Percentiles rank a stretch among this genome's conserved stretches.
Conservation (phyloP, 768 basidiomycete genomes). For the Candolleomyces aberdarensis region DNA sequence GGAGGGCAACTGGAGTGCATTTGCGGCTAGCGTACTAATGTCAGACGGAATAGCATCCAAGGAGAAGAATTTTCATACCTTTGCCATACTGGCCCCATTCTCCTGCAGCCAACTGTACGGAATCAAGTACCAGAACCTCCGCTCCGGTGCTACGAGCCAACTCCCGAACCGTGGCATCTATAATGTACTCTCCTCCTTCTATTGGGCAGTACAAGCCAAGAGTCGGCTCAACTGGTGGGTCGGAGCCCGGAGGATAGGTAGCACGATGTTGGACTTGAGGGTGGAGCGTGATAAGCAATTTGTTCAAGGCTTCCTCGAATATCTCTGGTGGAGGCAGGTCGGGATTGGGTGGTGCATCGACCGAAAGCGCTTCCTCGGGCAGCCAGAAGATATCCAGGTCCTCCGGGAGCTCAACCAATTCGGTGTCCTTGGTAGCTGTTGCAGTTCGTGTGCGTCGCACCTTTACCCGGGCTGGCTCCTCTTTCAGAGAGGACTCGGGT, state of each 20-base stretch:
- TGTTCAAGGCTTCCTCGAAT: constrained; percentile 72
- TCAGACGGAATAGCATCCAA: neutral
- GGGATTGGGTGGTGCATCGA: constrained; percentile 15
- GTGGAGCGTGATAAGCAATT: constrained; percentile 73
- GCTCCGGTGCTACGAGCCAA: constrained; percentile 69
- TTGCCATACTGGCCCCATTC: constrained; percentile 83
- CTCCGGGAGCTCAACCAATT: constrained; percentile 49
- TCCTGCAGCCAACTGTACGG: constrained; percentile 83
- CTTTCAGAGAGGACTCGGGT: constrained; percentile 20
- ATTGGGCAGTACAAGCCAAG: constrained; percentile 87
- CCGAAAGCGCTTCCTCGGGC: constrained; percentile 37
- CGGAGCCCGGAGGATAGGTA: constrained; percentile 50
- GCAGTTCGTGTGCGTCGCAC: constrained; percentile 32
- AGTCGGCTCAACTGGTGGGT: constrained; percentile 69
- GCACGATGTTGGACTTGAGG: constrained; percentile 80
- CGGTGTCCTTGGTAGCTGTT: constrained; percentile 32
- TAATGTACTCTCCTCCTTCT: constrained; percentile 77
- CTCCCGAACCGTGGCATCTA: constrained; percentile 77
- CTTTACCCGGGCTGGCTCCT: constrained; percentile 46
- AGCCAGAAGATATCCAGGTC: constrained; percentile 66
- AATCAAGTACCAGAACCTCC: constrained; percentile 83
- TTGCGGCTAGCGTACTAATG: constrained; percentile 55
- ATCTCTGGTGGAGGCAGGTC: constrained; percentile 69
- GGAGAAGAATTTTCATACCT: constrained; percentile 38
- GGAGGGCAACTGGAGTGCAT: constrained; percentile 58